Conservation (phyloP, 108 stramenopile genomes). For the Epithemia pelagica region DNA sequence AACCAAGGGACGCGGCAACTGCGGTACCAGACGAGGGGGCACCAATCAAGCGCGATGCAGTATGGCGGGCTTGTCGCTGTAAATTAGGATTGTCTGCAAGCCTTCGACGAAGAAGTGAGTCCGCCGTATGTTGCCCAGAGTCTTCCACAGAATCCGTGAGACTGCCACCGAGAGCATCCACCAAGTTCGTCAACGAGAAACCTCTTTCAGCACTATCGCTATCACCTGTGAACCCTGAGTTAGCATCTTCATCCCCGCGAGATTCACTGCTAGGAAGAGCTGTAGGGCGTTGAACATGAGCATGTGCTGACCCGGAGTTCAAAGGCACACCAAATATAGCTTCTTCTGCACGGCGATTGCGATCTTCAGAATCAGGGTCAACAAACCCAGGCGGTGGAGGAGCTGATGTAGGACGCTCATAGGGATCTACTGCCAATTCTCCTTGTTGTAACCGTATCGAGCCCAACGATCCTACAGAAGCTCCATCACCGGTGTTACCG, state of each 20-base stretch:
- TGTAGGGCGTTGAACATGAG: background rate
- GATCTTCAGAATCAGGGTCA: background rate
- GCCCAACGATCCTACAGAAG: conserved; percentile 1
- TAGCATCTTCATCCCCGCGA: background rate
- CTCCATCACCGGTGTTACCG: background rate
- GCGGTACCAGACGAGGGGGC: background rate
- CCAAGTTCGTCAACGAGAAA: conserved; percentile 66
- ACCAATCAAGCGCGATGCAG: conserved; percentile 31
- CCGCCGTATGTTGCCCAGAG: conserved; percentile 27
- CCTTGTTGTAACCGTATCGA: conserved; percentile 10
- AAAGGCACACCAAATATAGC: background rate
- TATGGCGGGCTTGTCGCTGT: conserved; percentile 63
- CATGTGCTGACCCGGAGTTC: background rate
- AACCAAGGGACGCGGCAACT: background rate
- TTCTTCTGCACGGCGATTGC: conserved; percentile 8
- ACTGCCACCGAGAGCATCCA: conserved; percentile 59
- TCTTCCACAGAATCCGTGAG: conserved; percentile 82
- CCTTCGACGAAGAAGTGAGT: background rate
- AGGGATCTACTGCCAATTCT: conserved; percentile 3
- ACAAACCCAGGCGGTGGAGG: conserved; percentile 18
- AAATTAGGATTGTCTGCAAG: conserved; percentile 46
- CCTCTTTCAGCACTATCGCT: conserved; percentile 15
- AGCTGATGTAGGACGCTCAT: conserved; percentile 12
- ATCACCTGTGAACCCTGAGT: background rate
- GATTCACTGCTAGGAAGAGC: background rate